Evolutionary conservation across 2,329 filamentous ascomycete species (phyloP), one percentile per base, ranked within the genome.

Genomic region (Nemania sp.): DNA sequence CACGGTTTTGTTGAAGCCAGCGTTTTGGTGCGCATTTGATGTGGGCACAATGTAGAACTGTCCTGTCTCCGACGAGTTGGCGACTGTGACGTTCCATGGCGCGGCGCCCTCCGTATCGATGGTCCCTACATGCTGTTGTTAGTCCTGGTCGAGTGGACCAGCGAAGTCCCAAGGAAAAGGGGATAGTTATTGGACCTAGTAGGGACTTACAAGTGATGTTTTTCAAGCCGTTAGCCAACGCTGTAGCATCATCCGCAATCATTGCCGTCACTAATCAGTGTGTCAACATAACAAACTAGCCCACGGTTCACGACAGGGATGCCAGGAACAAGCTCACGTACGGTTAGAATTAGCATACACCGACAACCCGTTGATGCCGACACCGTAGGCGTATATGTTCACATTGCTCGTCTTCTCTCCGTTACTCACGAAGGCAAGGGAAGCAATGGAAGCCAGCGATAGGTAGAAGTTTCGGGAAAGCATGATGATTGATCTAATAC

Each of bases 311-410:
- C 8, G 5, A 61, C 20, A 4, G 1, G 18, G 15, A 29, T 11
- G 15, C 7, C 27, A 45, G 15, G 11, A 18, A 47, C 13, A 24
- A 29, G 52, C 20, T 35, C 27, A 63, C 61, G 15, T 57, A 63
- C 61, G 51, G 53, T 29, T 52, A 22, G 43, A 52, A 52, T 63
- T 29, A 43, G 53, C 41, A 24, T 22, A 57, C 10, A 63, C 15
- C 15, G 3, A 3, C 2, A 57, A 63, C 43, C 61, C 61, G 5
- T 51, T 63, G 6, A 63, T 63, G 24, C 53, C 53, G 29, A 57
- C 52, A 29, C 61, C 61, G 11, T 63, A 63, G 27, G 43, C 61
- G 43, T 57, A 63, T 29, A 63, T 22, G 61, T 3, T 41, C 52
- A 52, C 22, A 52, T 63, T 5, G 18, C 51, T 51, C 20, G 52